A percentile compares a stretch with the other conserved stretches of the same genome.
phyloP scores from a whole-genome alignment of 2,329 filamentous ascomycete species.

The Pezicula radicicola region DNA sequence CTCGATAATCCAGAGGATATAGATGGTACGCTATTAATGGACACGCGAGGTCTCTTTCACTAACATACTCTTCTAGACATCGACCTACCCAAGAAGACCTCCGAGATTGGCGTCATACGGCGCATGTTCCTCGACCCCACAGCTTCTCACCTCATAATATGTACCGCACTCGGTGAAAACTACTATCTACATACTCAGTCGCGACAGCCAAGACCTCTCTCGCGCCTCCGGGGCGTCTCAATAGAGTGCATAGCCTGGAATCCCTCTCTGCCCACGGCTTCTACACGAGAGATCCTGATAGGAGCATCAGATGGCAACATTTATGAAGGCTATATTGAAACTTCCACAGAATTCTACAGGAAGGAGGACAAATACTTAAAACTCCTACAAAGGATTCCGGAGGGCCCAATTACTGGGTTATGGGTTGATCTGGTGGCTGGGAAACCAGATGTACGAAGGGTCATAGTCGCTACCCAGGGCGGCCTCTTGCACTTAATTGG shows the following conservation, averaged over 20 bases:
- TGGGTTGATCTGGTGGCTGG: constrained; percentile 73
- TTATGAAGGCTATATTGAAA: constrained; percentile 94
- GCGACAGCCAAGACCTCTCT: constrained; percentile 77
- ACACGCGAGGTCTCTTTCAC: constrained; percentile 3
- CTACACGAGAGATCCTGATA: constrained; percentile 88
- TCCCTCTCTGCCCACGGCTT: constrained; percentile 85
- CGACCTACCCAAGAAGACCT: constrained; percentile 89
- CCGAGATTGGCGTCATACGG: constrained; percentile 87
- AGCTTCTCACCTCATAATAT: constrained; percentile 89
- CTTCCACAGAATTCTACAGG: constrained; percentile 89
- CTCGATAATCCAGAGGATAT: constrained; percentile 92
- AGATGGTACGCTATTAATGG: constrained; percentile 57
- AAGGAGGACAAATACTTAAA: constrained; percentile 93
- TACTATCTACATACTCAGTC: constrained; percentile 98
- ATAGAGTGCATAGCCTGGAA: constrained; percentile 96
- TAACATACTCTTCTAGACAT: constrained; percentile 61
- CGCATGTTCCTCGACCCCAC: constrained; percentile 98
- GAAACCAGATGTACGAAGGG: constrained; percentile 68
- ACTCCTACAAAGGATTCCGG: constrained; percentile 75
- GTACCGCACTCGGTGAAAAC: constrained; percentile 89
- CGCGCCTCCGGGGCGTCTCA: constrained; percentile 77
- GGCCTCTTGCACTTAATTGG: constrained; percentile 80
- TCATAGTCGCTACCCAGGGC: constrained; percentile 77
- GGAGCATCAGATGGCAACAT: constrained; percentile 92
- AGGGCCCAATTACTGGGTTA: constrained; percentile 80